Base-by-base conservation (phyloP, 2,329 filamentous ascomycete genomes). In the Ascochyta clinopodiicola region DNA sequence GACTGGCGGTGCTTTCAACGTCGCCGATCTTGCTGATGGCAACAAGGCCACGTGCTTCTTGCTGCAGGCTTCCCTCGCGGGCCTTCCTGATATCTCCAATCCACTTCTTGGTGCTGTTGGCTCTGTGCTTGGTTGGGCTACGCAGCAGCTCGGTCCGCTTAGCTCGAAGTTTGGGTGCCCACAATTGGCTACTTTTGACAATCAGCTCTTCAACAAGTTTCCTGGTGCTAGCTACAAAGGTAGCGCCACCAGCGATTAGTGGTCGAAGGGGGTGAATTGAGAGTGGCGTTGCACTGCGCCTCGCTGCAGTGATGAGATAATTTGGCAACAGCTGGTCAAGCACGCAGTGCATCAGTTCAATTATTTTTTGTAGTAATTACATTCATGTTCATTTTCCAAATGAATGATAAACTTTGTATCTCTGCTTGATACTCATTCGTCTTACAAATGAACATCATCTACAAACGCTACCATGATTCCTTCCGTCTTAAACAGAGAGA, bases 11-110 rank as follows among this genome's bases (percentile, higher is more conserved):
- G 53, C 53, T 4, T 63, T 62, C 51, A 64, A 66, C 9, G 51
- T 46, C 7, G 52, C 38, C 9, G 56, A 45, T 15, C 51, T 66
- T 17, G 51, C 56, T 4, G 46, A 63, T 17, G 62, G 62, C 15
- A 66, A 66, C 39, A 64, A 66, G 9, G 52, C 32, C 9, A 56
- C 58, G 17, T 66, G 63, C 42, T 61, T 64, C 36, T 52, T 60
- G 7, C 46, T 66, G 24, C 62, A 64, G 32, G 60, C 60, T 4
- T 56, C 57, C 9, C 43, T 61, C 32, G 51, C 59, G 4, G 61
- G 53, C 5, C 43, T 53, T 1, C 63, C 63, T 17, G 55, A 61
- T 25, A 59, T 64, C 34, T 34, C 42, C 37, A 57, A 58, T 10
- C 60, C 58, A 13, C 59, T 66, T 6, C 38, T 66, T 9, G 61